Evolutionary conservation across 176 grass and related monocot genomes (phyloP), one percentile per base, ranked within the genome.

Genomic region (Panicum miliaceum): DNA sequence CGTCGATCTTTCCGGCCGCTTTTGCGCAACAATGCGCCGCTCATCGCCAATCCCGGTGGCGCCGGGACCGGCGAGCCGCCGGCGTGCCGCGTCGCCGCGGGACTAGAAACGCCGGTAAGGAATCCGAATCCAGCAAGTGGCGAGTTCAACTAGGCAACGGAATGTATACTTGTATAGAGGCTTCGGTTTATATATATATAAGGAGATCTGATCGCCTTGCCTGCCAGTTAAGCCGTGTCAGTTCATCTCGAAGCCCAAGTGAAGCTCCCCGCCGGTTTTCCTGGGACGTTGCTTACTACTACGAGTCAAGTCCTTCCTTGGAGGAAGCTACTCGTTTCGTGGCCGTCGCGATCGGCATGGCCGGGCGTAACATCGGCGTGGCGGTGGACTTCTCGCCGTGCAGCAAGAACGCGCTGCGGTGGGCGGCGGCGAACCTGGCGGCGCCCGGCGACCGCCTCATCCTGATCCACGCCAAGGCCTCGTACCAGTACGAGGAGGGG

Each of bases 381-480:
- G 83, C 90, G 62, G 68, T 89, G 73, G 90, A 86, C 61, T 89
- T 92, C 72, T 89, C 86, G 45, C 0, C 78, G 64, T 86, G 90
- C 86, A 89, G 90, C 72, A 78, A 77, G 77, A 66, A 48, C 23
- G 86, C 86, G 23, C 71, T 92, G 37, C 53, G 37, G 82, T 89
- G 86, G 78, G 78, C 86, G 58, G 81, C 86, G 47, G 48, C 68
- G 45, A 83, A 76, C 73, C 57, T 89, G 25, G 73, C 66, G 9
- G 65, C 40, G 5, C 10, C 51, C n/a, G 90, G 86, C 71, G 90
- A 92, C 56, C 86, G 87, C 26, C 73, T 92, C 3, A 58, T 92
- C 40, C 86, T 92, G 1, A 41, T 89, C 57, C 89, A 94, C 78
- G 86, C 84, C 83, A 86, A 88, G 83, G 3, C 9, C 43, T 84